Conservation (phyloP, 2,329 filamentous ascomycete species). For the Monosporascus sp. region DNA sequence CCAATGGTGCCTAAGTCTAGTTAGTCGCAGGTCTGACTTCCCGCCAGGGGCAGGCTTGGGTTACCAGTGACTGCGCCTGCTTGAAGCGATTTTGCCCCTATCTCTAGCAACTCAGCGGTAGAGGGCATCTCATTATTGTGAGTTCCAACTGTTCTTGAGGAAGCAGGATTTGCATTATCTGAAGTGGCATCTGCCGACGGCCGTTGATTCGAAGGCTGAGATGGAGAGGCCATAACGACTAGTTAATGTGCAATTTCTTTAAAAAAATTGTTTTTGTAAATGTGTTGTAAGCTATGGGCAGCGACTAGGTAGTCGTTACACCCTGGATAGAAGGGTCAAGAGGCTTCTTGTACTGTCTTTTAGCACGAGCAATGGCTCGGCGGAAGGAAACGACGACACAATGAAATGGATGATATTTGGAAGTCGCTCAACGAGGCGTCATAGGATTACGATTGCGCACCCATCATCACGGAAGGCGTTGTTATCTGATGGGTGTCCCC, state of each 20-base stretch:
- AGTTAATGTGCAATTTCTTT: background rate
- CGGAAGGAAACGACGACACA: too few species aligned
- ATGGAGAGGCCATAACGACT: slow-evolving; percentile 12
- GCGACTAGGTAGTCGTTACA: too few species aligned
- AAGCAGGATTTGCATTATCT: background rate
- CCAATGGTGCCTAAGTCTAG: slow-evolving; percentile 47
- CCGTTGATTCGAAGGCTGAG: slow-evolving; percentile 6
- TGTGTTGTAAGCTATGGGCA: background rate
- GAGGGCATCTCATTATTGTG: slow-evolving; percentile 16
- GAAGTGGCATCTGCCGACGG: background rate
- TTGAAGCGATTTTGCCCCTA: slow-evolving; percentile 21
- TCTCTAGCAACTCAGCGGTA: slow-evolving; percentile 16
- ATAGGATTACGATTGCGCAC: background rate
- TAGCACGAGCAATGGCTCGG: too few species aligned
- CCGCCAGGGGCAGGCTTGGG: background rate
- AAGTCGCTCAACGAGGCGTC: background rate
- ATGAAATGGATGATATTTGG: background rate
- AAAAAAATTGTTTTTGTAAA: too few species aligned
- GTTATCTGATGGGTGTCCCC: background rate
- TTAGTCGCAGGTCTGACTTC: slow-evolving; percentile 13
- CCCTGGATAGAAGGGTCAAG: too few species aligned
- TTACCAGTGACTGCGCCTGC: slow-evolving; percentile 23
- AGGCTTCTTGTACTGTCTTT: too few species aligned
- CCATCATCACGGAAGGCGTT: background rate
- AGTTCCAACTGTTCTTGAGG: background rate